These are phyloP conservation scores for Phytophthora parvispora DNA, from an alignment of 352 stramenopile species.

Conservation along the genomic window DNA sequence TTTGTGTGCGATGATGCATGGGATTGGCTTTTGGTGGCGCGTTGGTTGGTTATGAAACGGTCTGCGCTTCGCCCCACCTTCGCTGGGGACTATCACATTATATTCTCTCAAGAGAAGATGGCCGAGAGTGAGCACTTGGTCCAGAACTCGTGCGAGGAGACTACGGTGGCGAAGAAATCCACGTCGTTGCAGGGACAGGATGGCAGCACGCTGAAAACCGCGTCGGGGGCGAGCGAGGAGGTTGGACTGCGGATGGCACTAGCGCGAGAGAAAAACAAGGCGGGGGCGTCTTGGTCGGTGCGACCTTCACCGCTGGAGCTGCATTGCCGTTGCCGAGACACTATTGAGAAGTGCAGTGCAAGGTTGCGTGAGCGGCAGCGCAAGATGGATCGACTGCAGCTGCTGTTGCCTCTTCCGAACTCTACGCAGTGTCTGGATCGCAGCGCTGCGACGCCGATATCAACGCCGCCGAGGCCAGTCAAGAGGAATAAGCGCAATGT, in stretches of 20 bases:
- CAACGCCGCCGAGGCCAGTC: slow-evolving; percentile 11
- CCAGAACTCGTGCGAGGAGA: background rate
- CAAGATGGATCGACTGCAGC: slow-evolving; percentile 34
- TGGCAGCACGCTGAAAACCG: background rate
- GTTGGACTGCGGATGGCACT: background rate
- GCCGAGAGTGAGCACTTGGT: background rate
- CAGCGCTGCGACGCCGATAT: background rate
- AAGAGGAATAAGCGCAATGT: slow-evolving; percentile 20
- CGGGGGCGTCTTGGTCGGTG: background rate
- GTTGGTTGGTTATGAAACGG: slow-evolving; percentile 33
- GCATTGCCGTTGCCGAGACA: slow-evolving; percentile 24
- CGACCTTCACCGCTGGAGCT: slow-evolving; percentile 18
- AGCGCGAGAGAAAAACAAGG: background rate
- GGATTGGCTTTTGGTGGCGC: background rate
- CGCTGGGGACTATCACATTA: slow-evolving; percentile 8
- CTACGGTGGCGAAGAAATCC: too few relatives aligned
- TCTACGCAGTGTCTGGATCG: background rate
- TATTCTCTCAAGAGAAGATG: background rate
- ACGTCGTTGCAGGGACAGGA: too few relatives aligned
- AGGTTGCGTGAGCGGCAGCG: slow-evolving; percentile 22
- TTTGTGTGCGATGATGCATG: background rate
- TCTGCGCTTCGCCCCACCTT: slow-evolving; percentile 6
- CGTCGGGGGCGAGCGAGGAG: background rate
- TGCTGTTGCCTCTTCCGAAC: slow-evolving; percentile 3
- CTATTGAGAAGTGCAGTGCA: slow-evolving; percentile 18